Conservation (phyloP, 1,284 basidiomycete genomes). For the Rhodotorula sp. region DNA sequence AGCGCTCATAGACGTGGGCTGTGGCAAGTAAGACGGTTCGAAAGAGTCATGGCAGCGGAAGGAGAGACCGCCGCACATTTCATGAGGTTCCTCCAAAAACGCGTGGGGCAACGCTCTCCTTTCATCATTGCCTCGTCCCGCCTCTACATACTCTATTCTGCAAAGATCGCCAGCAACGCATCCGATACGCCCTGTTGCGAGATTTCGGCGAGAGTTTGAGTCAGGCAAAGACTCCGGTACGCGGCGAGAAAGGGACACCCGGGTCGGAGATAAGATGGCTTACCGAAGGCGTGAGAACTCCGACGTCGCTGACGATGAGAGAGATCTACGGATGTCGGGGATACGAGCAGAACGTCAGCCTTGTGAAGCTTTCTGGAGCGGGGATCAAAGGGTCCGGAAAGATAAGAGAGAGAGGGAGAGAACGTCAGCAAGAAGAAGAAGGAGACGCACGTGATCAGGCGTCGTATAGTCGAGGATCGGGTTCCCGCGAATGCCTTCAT, state of each 20-base stretch:
- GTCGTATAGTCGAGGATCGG: conserved; percentile 55
- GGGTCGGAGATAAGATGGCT: neutral
- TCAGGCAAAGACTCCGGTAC: neutral
- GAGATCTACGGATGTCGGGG: conserved; percentile 58
- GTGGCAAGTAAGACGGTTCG: too few relatives aligned
- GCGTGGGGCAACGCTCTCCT: too few relatives aligned
- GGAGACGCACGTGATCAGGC: conserved; percentile 40
- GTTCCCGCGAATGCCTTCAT: conserved; percentile 52
- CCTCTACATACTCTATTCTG: conserved; percentile 16
- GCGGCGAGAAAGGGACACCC: neutral
- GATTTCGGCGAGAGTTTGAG: neutral
- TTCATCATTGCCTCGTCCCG: too few relatives aligned
- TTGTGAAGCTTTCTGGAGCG: too few relatives aligned
- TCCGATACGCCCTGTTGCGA: conserved; percentile 34
- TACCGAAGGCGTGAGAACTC: conserved; percentile 81
- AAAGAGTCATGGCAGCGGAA: too few relatives aligned
- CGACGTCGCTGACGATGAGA: conserved; percentile 86
- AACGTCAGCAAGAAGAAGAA: neutral
- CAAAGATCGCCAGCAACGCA: conserved; percentile 34
- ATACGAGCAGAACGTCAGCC: neutral
- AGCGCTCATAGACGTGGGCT: too few relatives aligned
- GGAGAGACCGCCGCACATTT: too few relatives aligned
- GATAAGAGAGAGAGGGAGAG: too few relatives aligned
- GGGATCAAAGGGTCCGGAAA: neutral
- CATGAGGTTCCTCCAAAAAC: too few relatives aligned